phyloP scores from a whole-genome alignment of 257 asterid genomes.

The Primulina eburnea region DNA sequence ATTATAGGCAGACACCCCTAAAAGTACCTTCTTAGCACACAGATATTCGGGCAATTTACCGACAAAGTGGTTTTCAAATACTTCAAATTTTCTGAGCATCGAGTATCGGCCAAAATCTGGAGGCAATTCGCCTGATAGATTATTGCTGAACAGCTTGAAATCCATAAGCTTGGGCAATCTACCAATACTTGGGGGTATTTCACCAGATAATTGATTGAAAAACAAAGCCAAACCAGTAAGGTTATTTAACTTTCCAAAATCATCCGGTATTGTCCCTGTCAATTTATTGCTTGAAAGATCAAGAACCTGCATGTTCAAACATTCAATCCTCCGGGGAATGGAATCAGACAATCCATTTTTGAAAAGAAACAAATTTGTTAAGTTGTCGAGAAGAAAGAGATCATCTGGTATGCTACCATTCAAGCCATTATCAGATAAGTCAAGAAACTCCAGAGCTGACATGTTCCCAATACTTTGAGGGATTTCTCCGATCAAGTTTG shows the following conservation, averaged over 20 bases:
- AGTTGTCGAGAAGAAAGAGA: conserved; percentile 53
- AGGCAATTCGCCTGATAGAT: conserved; percentile 70
- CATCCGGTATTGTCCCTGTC: conserved; percentile 65
- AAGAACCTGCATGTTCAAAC: conserved; percentile 41
- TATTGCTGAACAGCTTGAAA: conserved; percentile 44
- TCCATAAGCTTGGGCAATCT: conserved; percentile 44
- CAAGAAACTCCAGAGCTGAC: conserved; percentile 54
- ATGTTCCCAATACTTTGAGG: conserved; percentile 59
- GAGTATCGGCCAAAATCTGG: conserved; percentile 74
- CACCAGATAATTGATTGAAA: conserved; percentile 62
- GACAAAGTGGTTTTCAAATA: conserved; percentile 45
- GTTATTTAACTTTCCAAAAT: conserved; percentile 53
- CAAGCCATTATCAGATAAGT: conserved; percentile 49
- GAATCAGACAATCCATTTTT: conserved; percentile 54
- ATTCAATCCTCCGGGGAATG: conserved; percentile 50
- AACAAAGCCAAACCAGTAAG: conserved; percentile 52
- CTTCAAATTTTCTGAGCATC: conserved; percentile 40
- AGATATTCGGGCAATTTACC: conserved; percentile 58
- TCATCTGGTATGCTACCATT: conserved; percentile 57
- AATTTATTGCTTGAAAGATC: conserved; percentile 59
- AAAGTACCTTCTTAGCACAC: conserved; percentile 48
- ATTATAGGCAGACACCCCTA: conserved; percentile 40
- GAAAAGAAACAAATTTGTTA: conserved; percentile 32
- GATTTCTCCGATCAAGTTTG: conserved; percentile 59
- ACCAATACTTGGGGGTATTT: conserved; percentile 56